Evolutionary conservation across 148 eudicot genomes (phyloP).

Genomic region (Rhododendron mucronatum): DNA sequence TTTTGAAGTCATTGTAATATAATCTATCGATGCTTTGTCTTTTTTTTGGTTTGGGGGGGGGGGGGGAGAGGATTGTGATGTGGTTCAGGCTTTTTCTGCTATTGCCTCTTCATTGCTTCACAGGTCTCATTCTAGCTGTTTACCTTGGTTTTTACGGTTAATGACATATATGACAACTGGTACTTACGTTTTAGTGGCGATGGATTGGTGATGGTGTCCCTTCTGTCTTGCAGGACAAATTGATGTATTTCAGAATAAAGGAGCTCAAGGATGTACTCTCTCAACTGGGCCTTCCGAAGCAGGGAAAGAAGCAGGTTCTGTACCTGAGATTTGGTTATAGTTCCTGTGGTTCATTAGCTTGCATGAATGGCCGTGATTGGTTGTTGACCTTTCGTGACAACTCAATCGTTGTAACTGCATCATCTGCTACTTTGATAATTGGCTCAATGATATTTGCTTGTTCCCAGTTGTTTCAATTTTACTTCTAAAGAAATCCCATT

Average conservation of each 20-base stretch:
- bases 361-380: not conserved
- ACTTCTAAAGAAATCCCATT: not conserved
- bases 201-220: not conserved
- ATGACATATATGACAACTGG: not conserved
- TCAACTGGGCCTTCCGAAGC: slow-evolving; percentile 84
- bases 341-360: not conserved
- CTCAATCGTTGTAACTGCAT: not conserved
- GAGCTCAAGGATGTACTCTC: slow-evolving; percentile 97
- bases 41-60: not conserved
- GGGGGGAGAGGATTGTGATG: no score
- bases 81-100: not conserved
- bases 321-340: not conserved
- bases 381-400: not conserved
- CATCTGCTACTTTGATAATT: not conserved
- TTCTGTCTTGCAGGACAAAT: slow-evolving; percentile 57
- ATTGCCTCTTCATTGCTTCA: not conserved
- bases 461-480: not conserved
- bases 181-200: not conserved
- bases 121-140: not conserved
- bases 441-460: not conserved
- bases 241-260: slow-evolving; percentile 87
- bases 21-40: not conserved
- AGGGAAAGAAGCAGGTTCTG: slow-evolving; percentile 94
- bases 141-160: not conserved
- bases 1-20: not conserved